A percentile compares a stretch with the other conserved stretches of the same genome.
Conservation (phyloP, 441 rosid genomes). For the Pelargonium myrrhifolium region DNA sequence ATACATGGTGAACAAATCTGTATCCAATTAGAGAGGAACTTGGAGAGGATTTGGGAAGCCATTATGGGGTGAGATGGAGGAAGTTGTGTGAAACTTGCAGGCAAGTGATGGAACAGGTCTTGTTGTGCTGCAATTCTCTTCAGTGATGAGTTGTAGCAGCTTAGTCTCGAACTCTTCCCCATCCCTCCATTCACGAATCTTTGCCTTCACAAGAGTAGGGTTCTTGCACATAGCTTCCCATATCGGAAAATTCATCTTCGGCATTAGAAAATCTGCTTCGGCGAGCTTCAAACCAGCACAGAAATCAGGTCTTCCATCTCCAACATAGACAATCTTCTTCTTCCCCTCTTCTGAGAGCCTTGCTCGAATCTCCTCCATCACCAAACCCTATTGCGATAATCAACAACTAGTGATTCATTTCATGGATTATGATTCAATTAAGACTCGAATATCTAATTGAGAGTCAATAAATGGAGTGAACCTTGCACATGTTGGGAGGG, state of each 20-base stretch:
- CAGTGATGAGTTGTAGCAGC: constrained; percentile 30
- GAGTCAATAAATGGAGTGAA: constrained; percentile 19
- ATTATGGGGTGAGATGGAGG: constrained; percentile 32
- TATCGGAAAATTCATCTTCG: constrained; percentile 72
- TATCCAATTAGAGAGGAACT: constrained; percentile 26
- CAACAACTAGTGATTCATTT: not conserved
- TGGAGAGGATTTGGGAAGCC: constrained; percentile 34
- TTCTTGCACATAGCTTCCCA: constrained; percentile 67
- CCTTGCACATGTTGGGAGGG: constrained; percentile 81
- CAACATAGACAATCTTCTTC: constrained; percentile 53
- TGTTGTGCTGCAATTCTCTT: constrained; percentile 7
- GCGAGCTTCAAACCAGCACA: constrained; percentile 66
- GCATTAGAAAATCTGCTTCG: constrained; percentile 63
- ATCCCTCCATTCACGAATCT: constrained; percentile 63
- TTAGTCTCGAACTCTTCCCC: constrained; percentile 52
- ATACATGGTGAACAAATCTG: not conserved
- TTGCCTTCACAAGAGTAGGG: constrained; percentile 46
- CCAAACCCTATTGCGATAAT: constrained; percentile 43
- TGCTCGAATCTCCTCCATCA: constrained; percentile 41
- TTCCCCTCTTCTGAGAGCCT: constrained; percentile 20
- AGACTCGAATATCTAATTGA: too few relatives aligned
- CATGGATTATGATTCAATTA: not conserved
- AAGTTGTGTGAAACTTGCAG: constrained; percentile 47
- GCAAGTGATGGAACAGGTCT: constrained; percentile 22
- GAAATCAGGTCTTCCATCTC: constrained; percentile 74